Evolutionary conservation across 2,329 filamentous ascomycete species (phyloP), one percentile per base, ranked within the genome.

Genomic region (Proliferodiscus dingleyae): DNA sequence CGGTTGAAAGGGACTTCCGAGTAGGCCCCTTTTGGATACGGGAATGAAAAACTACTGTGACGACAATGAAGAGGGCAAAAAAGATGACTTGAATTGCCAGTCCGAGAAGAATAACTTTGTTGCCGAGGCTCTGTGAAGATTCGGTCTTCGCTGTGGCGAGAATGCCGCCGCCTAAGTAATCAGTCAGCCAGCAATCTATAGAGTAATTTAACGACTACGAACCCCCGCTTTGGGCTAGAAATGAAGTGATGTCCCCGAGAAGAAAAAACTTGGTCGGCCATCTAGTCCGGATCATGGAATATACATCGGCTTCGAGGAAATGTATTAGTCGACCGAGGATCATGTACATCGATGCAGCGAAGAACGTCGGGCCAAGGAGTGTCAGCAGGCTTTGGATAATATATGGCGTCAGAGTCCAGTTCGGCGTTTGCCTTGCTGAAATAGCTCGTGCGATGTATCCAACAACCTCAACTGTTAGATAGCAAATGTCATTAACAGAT

Each of bases 81-180:
- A 73, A 68, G 8, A 71, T 16, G 7, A 78, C 64, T 51, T 78
- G 74, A 4, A 75, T 51, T n/a, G 70, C 57, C 3, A 78, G 58
- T 7, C 73, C 73, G 3, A 54, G 66, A 15, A 75, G 60, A 13
- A 75, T 67, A 33, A 75, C 60, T 9, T 65, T 61, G 36, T 67
- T 60, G n/a, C 67, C 69, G 2, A 48, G 47, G 11, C 65, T 47
- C 41, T 48, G 61, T 33, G 33, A 50, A 11, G n/a, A 18, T 13
- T 29, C 11, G 2, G 54, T 55, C 1, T 61, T 19, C 5, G 23
- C 34, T 6, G 6, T 11, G 11, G 42, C 29, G 26, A 45, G 38
- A 4, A 38, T 13, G 5, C 36, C 42, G 8, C 19, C 42, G 16
- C 46, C n/a, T n/a, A n/a, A n/a, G n/a, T n/a, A n/a, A n/a, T n/a